Base-by-base conservation (phyloP, 176 grass and related monocot genomes). In the Tuctoria greenei region DNA sequence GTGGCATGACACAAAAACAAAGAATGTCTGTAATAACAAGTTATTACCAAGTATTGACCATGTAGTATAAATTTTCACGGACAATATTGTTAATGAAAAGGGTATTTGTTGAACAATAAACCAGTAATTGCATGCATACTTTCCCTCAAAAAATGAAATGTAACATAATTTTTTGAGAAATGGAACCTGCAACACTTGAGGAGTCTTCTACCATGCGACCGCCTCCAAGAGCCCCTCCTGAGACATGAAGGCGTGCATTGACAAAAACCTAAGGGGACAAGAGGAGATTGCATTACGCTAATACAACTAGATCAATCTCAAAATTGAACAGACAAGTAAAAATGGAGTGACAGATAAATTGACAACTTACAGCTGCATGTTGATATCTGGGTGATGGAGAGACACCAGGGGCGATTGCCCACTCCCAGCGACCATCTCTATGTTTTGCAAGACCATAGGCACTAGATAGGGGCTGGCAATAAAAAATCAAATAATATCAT, bases 161-260 rank as follows among this genome's bases (percentile, higher is more conserved):
- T n/a, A n/a, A n/a, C n/a, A n/a, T 31, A 37, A 46, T 25, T 26
- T 10, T 64, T 47, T 6, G 41, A 72, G 42, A 43, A 45, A 79
- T 74, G 35, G 23, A 81, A 99, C 95, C 95, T 86, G 95, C 95
- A 86, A 99, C 64, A 6, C 95, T 99, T 20, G 95, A 99, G 31
- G 80, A 95, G 50, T 99, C 95, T 70, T 99, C 95, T 66, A 99
- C 95, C 95, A 99, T 95, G 25, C 92, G 95, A 51, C 95, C 95
- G 34, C 95, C 95, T 80, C 95, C 95, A 88, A 99, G 95, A 74
- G 95, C 95, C 56, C 95, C 95, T 86, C 95, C 95, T 67, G 91
- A 99, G 46, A 99, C 95, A 90, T 99, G 91, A 90, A 99, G 95
- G n/a, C 95, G 89, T 82, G 91, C 91, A 81, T 99, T 99, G 46